Base-by-base conservation (phyloP, 2,329 filamentous ascomycete species). In the Pyrenophora graminea region DNA sequence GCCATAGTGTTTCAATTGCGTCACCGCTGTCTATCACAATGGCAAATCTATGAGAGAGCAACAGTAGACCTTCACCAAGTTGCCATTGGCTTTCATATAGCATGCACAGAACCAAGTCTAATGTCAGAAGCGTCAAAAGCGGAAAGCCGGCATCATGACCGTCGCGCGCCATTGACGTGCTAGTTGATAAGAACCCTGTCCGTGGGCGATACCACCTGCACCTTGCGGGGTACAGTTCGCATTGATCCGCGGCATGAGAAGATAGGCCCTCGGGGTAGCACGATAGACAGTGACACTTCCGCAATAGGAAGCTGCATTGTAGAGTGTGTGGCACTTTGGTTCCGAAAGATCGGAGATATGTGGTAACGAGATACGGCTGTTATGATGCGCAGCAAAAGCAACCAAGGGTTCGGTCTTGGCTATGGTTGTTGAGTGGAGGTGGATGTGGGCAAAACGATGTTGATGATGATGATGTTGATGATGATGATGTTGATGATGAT, bases 291-390 rank as follows among this genome's bases (percentile, higher is more conserved):
- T 3, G 10, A 21, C 18, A 21, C 41, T 60, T 39, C 63, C 61
- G n/a, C 33, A 63, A 55, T 18, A 54, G 62, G 63, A 62, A 66
- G 63, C 58, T 61, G 50, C 30, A n/a, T 39, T 44, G 19, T 18
- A 31, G 27, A 12, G 10, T 30, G 7, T 30, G 27, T 13, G 27
- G 27, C 27, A 30, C 27, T 13, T 13, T n/a, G 32, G 42, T n/a
- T 38, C 33, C 33, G 21, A 27, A 45, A 45, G 12, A 47, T 33
- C 19, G 45, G 37, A 39, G 27, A 40, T 32, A 40, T 40, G 39
- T 21, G 30, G 45, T 33, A 34, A 41, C 9, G 30, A 13, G 40
- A 31, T 19, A 37, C 23, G 36, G 33, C 36, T 13, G 42, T 45
- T 23, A 38, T 10, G 42, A 38, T 33, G 33, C 23, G 42, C 33